These are phyloP conservation scores for Aureobasidium sp. DNA, from an alignment of 2,329 filamentous ascomycete species.

Conservation along the genomic window DNA sequence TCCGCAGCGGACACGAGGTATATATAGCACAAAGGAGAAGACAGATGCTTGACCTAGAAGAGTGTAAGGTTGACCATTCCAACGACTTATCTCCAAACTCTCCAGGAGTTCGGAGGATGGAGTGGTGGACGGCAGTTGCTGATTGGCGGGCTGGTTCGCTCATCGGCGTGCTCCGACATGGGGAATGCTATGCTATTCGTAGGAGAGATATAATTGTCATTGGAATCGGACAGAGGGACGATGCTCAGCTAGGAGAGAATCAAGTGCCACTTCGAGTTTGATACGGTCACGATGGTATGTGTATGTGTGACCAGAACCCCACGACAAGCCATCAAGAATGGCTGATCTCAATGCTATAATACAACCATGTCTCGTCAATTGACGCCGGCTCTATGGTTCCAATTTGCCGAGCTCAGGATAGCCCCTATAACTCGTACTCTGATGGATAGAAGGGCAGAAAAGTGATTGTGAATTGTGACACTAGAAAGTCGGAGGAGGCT, in stretches of 20 bases:
- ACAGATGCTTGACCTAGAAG: neutral
- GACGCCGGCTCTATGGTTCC: neutral
- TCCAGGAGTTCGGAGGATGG: neutral
- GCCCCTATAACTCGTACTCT: neutral
- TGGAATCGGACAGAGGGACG: too few species aligned
- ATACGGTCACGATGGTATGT: neutral
- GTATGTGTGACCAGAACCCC: neutral
- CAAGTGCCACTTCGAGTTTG: neutral
- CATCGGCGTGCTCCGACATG: conserved; percentile 13
- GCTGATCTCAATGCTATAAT: neutral
- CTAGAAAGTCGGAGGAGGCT: neutral
- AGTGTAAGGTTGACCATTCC: neutral
- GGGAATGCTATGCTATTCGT: neutral
- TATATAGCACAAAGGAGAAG: neutral
- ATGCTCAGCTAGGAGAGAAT: neutral
- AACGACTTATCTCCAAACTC: conserved; percentile 11
- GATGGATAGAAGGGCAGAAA: neutral
- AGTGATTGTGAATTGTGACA: neutral
- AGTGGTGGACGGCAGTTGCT: neutral
- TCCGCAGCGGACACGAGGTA: neutral
- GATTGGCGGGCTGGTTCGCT: conserved; percentile 1
- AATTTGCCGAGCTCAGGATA: neutral
- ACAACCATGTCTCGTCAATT: neutral
- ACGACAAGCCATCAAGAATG: neutral
- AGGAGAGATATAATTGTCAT: neutral